Evolutionary conservation across 2,329 filamentous ascomycete species (phyloP), one percentile per base, ranked within the genome.

Genomic region (Pseudogymnoascus sp.): DNA sequence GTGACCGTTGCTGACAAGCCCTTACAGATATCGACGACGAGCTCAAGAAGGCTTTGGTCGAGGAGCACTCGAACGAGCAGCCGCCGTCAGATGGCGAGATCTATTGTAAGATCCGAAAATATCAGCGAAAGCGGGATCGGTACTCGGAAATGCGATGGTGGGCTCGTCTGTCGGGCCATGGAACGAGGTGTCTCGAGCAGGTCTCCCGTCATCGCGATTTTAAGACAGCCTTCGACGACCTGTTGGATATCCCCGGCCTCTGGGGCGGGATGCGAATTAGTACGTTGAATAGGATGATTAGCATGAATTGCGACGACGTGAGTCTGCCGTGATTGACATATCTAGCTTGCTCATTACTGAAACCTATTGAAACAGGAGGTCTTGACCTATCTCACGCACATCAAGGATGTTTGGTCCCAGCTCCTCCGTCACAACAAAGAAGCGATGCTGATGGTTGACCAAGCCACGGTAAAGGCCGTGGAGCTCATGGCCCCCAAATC

Each of bases 261-360:
- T 73, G 69, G 68, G 66, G 65, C 60, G 69, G 69, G 60, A 72
- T 75, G 63, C 66, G 68, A 59, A 65, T 74, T 6, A 70, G 71
- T 59, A 68, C 65, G 12, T 67, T 69, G 31, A 63, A 71, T 55
- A 69, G 63, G 55, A 66, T 72, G 38, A 65, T 75, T 41, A 66
- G 67, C 1, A 61, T 71, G n/a, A 69, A 69, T 63, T 73, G 67
- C 63, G 65, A 74, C 62, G 67, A 76, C 63, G 71, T 75, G 67
- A 66, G 69, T 69, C 55, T 66, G 37, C 66, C 35, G 35, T 14
- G 35, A 37, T n/a, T n/a, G n/a, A n/a, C 11, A n/a, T 11, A 37
- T 37, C 12, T 37, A 35, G 33, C 35, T 37, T 37, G 12, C 35
- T 14, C 35, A 37, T 37, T n/a, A 37, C 4, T 37, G 12, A 37